Percentiles rank a stretch among this genome's conserved stretches.
Evolutionary conservation across 78 protist species (phyloP).

Genomic region (Monocercomonoides exilis): DNA sequence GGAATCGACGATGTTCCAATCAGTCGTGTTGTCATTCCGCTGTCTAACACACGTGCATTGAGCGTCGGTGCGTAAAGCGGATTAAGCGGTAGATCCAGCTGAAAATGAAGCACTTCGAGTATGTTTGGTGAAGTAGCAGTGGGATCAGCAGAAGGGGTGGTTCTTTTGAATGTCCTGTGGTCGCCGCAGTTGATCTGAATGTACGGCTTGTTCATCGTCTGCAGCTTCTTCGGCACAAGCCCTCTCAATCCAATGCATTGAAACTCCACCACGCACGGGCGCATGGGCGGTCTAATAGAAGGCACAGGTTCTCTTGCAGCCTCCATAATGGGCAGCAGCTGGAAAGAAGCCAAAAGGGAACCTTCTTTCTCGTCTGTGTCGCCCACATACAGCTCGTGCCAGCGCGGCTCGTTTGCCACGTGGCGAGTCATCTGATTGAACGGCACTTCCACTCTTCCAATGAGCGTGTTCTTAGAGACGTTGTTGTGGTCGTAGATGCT

Average conservation of each 20-base stretch:
- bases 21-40: not conserved
- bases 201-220: not conserved
- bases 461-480: not conserved
- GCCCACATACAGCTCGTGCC: constrained; percentile 1
- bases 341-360: constrained; percentile 11
- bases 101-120: constrained; percentile 4
- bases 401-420: not conserved
- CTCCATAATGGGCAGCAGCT: constrained; percentile 4
- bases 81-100: not conserved
- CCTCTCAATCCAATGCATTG: constrained; percentile 7
- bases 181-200: not conserved
- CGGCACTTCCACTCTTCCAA: not conserved
- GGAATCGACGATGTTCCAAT: constrained; percentile 21
- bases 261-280: constrained; percentile 7
- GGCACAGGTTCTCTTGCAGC: not conserved
- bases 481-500: not conserved
- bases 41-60: not conserved
- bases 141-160: not conserved
- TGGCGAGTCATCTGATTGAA: not conserved
- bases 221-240: not conserved
- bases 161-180: not conserved
- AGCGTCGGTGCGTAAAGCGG: not conserved
- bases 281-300: not conserved
- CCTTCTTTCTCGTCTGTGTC: not conserved
- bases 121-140: not conserved